Evolutionary conservation across 1,139 yeast genomes (phyloP), one percentile per base, ranked within the genome.

Genomic region (Scheffersomyces titani): DNA sequence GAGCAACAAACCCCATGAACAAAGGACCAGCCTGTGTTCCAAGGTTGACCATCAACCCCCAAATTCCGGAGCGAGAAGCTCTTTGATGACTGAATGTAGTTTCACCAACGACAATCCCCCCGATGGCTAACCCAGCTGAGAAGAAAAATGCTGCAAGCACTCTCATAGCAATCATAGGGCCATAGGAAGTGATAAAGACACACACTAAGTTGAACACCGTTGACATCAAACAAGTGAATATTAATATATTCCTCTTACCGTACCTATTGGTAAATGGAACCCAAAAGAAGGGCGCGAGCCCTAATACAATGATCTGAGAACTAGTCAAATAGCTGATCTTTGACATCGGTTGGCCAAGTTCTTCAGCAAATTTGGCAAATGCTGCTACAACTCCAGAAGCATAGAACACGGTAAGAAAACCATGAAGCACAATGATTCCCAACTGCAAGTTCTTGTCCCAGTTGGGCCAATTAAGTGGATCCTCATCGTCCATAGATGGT

Each of bases 311-410:
- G 52, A 66, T 66, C 52, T 66, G 70, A 5, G 59, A 59, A 44
- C 62, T 57, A 0, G 67, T 63, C 40, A 66, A 57, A 48, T 66
- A 66, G 21, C 63, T 54, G 45, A 64, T 58, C 9, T 53, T 58
- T 45, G 61, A 56, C 13, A 67, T 60, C n/a, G 67, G 53, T 19
- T 56, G 54, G 19, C 53, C 55, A n/a, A 59, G 57, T 24, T 56
- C 40, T 50, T 53, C 60, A 50, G 63, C 56, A 6, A 65, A 52
- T 13, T 53, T 52, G 16, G 62, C 68, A 52, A 65, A 61, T 21
- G 63, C 55, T 5, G 70, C 68, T n/a, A 65, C 65, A 11, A 63
- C 49, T 7, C 70, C 70, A 2, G 68, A 63, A n/a, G 70, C 70
- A 61, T 64, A 61, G 47, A 66, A 66, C 16, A 69, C 65, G 6